Conservation (phyloP, 371 early-diverging fungal genomes). For the Capniomyces stellatus region DNA sequence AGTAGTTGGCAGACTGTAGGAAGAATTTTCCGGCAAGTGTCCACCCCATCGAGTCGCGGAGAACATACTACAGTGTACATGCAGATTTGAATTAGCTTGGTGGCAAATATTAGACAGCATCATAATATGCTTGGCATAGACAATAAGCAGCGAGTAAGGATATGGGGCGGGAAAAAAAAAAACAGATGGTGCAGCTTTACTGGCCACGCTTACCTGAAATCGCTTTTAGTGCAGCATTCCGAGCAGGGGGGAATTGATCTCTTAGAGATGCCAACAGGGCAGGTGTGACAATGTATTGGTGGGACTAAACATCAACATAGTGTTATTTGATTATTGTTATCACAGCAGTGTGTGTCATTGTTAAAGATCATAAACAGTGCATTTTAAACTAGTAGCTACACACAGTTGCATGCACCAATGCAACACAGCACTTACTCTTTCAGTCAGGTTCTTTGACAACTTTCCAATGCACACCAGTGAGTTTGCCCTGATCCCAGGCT, state of each 20-base stretch:
- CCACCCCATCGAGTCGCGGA: slow-evolving; percentile 48
- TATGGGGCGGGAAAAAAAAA: background rate
- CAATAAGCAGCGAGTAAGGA: background rate
- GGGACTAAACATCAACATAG: slow-evolving; percentile 21
- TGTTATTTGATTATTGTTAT: no score
- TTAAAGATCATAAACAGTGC: no score
- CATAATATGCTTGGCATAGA: no score
- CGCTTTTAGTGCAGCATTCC: slow-evolving; percentile 76
- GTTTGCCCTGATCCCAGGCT: slow-evolving; percentile 91
- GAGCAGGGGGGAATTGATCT: slow-evolving; percentile 85
- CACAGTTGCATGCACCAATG: no score
- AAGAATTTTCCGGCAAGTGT: slow-evolving; percentile 49
- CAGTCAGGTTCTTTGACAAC: slow-evolving; percentile 33
- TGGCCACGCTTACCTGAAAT: slow-evolving; percentile 34
- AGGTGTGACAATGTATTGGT: slow-evolving; percentile 56
- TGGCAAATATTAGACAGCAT: no score
- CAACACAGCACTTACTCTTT: slow-evolving; percentile 10
- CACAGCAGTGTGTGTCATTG: no score
- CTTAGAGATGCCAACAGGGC: slow-evolving; percentile 63
- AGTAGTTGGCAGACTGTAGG: slow-evolving; percentile 55
- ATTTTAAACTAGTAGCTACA: no score
- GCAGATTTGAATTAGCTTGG: no score
- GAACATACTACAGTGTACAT: slow-evolving; percentile 23
- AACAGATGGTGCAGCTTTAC: no score
- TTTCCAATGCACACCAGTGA: slow-evolving; percentile 85